Percentiles rank a stretch among this genome's conserved stretches.
phyloP scores from a whole-genome alignment of 2,329 filamentous ascomycete species.

The Trichoderma gracile region DNA sequence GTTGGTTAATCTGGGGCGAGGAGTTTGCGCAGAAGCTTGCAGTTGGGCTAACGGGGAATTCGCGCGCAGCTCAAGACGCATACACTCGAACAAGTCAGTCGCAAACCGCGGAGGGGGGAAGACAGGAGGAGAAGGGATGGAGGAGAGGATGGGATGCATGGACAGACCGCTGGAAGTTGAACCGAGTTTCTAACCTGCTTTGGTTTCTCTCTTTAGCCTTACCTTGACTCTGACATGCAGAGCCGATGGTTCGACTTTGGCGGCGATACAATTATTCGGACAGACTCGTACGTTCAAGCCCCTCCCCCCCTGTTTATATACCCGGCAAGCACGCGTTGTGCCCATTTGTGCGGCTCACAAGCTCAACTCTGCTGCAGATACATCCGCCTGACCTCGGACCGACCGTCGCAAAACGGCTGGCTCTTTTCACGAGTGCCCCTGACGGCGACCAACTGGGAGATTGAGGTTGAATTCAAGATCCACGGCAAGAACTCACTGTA shows the following conservation, averaged over 20 bases:
- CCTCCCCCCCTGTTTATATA: no score
- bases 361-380: conserved; percentile 58
- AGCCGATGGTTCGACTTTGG: conserved; percentile 99
- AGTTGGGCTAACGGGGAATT: conserved; percentile 11
- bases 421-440: conserved; percentile 91
- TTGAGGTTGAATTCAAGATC: conserved; percentile 94
- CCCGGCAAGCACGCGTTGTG: no score
- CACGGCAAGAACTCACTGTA: conserved; percentile 86
- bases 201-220: conserved; percentile 62
- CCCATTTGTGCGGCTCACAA: background rate
- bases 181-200: conserved; percentile 3
- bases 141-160: background rate
- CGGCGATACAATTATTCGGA: conserved; percentile 83
- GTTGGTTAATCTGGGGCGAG: conserved; percentile 38
- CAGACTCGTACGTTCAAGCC: conserved; percentile 58
- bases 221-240: conserved; percentile 96
- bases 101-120: conserved; percentile 24
- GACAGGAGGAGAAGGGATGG: conserved; percentile 7
- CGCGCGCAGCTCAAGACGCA: conserved; percentile 75
- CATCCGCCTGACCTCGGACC: conserved; percentile 87
- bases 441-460: conserved; percentile 98
- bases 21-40: background rate
- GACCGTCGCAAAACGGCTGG: conserved; percentile 88
- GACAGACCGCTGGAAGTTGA: conserved; percentile 18
- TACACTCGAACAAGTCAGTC: conserved; percentile 73